These are phyloP conservation scores for Magnusiomyces magnusii DNA, from an alignment of 1,139 yeast species.

Conservation along the genomic window DNA sequence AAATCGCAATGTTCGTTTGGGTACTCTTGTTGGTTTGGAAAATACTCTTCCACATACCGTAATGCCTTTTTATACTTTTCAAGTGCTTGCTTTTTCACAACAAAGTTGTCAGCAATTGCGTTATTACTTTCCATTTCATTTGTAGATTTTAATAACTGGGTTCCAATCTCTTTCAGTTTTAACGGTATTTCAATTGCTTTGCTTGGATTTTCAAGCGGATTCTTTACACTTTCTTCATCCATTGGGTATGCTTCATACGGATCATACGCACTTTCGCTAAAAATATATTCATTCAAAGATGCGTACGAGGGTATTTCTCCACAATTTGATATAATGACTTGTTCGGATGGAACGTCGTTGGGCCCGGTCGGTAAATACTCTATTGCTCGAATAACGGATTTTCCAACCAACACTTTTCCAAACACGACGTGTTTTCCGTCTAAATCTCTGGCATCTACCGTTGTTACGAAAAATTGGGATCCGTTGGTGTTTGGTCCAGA, in stretches of 20 bases:
- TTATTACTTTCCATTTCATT: too few relatives aligned
- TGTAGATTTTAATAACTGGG: slow-evolving; percentile 51
- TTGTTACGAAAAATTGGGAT: slow-evolving; percentile 91
- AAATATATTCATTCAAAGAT: background rate
- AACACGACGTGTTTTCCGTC: slow-evolving; percentile 95
- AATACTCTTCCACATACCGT: slow-evolving; percentile 59
- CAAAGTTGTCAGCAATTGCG: background rate
- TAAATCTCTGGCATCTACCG: slow-evolving; percentile 84
- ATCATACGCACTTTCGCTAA: slow-evolving; percentile 72
- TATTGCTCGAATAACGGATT: slow-evolving; percentile 58
- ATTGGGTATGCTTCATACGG: slow-evolving; percentile 64
- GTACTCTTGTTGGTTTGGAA: slow-evolving; percentile 40
- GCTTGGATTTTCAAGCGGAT: slow-evolving; percentile 44
- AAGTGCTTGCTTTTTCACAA: slow-evolving; percentile 38
- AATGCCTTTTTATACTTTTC: slow-evolving; percentile 67
- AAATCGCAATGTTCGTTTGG: slow-evolving; percentile 23
- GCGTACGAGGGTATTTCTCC: slow-evolving; percentile 50
- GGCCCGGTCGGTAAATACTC: slow-evolving; percentile 62
- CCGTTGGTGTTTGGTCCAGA: slow-evolving; percentile 97
- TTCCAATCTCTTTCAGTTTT: slow-evolving; percentile 67
- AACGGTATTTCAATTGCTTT: slow-evolving; percentile 57
- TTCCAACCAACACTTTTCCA: slow-evolving; percentile 85
- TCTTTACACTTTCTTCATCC: slow-evolving; percentile 45
- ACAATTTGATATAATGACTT: slow-evolving; percentile 59
- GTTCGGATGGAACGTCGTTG: slow-evolving; percentile 55